Conservation (phyloP, 225 moss, liverwort and hornwort species). For the Sphagnum contortum region DNA sequence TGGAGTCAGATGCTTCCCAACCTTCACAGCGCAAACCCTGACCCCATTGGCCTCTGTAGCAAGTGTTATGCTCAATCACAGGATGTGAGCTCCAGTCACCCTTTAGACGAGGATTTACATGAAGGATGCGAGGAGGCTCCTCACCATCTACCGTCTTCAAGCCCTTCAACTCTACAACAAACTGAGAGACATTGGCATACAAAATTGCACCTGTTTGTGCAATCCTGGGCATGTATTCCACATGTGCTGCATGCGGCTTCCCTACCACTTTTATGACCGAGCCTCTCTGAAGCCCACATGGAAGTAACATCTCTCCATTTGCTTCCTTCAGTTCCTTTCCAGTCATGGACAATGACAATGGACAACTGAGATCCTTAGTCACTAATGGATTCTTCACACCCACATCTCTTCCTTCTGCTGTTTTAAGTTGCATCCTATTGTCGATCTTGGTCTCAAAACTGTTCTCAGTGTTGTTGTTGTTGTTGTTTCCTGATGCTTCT, state of each 20-base stretch:
- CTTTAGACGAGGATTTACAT: constrained; percentile 45
- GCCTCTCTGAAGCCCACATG: constrained; percentile 52
- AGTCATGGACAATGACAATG: constrained; percentile 21
- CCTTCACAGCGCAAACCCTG: constrained; percentile 54
- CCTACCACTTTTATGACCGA: constrained; percentile 49
- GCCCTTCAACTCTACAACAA: constrained; percentile 45
- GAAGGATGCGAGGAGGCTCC: constrained; percentile 51
- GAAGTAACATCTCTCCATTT: constrained; percentile 38
- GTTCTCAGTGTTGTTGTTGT: too few relatives aligned
- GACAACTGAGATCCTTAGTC: constrained; percentile 25
- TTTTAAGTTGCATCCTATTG: too few relatives aligned
- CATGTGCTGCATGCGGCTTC: constrained; percentile 34
- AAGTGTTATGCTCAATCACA: constrained; percentile 62
- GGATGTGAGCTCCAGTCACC: constrained; percentile 65
- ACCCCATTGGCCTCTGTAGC: constrained; percentile 55
- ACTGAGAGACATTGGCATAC: constrained; percentile 55
- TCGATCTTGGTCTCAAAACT: too few relatives aligned
- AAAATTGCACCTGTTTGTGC: constrained; percentile 42
- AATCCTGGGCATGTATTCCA: constrained; percentile 47
- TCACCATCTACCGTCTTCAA: constrained; percentile 45
- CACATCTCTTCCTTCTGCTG: too few relatives aligned
- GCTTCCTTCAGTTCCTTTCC: constrained; percentile 15
- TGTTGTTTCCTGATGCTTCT: too few relatives aligned
- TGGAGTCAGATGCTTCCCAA: constrained; percentile 27
- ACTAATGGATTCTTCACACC: constrained; percentile 8